Base-by-base conservation (phyloP, 805 yeast genomes). In the Cyberlindnera mississippiensis region DNA sequence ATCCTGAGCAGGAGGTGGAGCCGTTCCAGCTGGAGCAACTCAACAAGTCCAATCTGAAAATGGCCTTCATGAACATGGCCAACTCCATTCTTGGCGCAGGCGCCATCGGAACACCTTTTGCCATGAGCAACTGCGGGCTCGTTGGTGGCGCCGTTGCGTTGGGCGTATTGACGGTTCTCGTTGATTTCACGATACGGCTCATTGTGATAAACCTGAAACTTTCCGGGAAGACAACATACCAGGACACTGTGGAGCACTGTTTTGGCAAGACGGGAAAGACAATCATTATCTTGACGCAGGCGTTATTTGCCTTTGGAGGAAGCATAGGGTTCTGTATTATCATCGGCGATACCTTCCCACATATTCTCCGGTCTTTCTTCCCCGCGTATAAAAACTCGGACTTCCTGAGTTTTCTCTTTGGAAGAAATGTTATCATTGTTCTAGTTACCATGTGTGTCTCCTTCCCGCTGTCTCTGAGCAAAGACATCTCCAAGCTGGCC, bases 61-160 rank as follows among this genome's bases (percentile, higher is more conserved):
- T 84, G 87, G 97, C 97, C 5, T 89, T 90, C 57, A 85, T 90
- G 95, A 91, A 91, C 63, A 89, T 90, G 96, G 95, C 96, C 9
- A 90, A 90, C 62, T 83, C 95, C 15, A 91, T 91, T 46, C 70
- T 91, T 6, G 98, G 98, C 0, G 97, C 98, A 0, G 98, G 98
- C 7, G 86, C 91, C 40, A 87, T 91, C 26, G 96, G 97, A 2
- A 95, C 89, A 49, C 95, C 98, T 2, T 84, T 81, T 50, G 96
- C 97, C 0, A 78, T 90, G 55, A 69, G 74, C 35, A 86, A 89
- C 53, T 73, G 86, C 15, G 98, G 98, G 0, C 61, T 91, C 3
- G 44, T 81, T 0, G 88, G 91, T 0, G 95, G 96, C 3, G 56
- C 82, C 1, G 17, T 87, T 2, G 71, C 80, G 6, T 70, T 88